Conservation (phyloP, 352 stramenopile genomes). For the Phytopythium litorale region DNA sequence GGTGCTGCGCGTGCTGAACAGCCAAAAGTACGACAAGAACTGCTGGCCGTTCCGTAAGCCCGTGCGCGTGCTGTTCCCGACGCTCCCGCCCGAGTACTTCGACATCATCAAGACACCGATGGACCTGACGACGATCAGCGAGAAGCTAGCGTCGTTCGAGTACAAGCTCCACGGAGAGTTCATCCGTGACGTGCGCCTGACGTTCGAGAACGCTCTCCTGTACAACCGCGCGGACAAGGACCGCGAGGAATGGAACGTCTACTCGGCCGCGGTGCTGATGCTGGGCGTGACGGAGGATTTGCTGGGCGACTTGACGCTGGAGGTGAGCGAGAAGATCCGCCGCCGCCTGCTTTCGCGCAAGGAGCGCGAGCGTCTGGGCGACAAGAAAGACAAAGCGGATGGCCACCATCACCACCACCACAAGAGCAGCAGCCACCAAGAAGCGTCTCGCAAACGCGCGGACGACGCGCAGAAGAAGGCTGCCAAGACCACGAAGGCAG, state of each 20-base stretch:
- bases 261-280: conserved; percentile 72
- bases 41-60: conserved; percentile 85
- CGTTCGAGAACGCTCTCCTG: conserved; percentile 80
- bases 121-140: conserved; percentile 69
- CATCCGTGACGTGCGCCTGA: conserved; percentile 72
- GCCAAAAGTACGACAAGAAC: conserved; percentile 85
- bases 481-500: neutral
- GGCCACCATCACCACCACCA: conserved; percentile 18
- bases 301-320: conserved; percentile 76
- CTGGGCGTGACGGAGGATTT: conserved; percentile 66
- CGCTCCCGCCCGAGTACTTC: conserved; percentile 72
- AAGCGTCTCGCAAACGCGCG: neutral
- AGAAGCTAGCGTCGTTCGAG: conserved; percentile 61
- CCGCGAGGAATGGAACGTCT: conserved; percentile 78
- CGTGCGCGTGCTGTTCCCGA: conserved; percentile 67
- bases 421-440: conserved; percentile 1
- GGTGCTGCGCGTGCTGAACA: conserved; percentile 73
- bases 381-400: conserved; percentile 30
- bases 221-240: conserved; percentile 83
- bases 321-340: conserved; percentile 67
- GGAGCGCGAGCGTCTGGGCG: conserved; percentile 55
- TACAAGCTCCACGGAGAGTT: conserved; percentile 85
- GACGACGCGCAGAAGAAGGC: neutral
- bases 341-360: conserved; percentile 70
- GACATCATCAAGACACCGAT: conserved; percentile 81